phyloP scores from a whole-genome alignment of 257 asterid species.

The Cynanchum wilfordii region DNA sequence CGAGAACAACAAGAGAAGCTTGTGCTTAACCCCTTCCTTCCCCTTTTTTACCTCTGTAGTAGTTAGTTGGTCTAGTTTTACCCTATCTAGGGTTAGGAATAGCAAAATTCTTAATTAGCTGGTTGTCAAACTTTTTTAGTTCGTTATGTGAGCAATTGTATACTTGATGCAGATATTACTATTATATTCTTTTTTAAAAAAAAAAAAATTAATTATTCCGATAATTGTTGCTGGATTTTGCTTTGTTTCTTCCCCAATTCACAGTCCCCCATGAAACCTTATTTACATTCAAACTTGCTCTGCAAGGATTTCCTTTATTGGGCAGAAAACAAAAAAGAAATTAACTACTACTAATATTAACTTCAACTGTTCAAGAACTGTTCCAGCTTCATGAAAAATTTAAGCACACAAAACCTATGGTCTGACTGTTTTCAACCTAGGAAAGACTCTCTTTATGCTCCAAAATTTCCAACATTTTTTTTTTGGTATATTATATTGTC shows the following conservation, averaged over 20 bases:
- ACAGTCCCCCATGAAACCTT: background rate
- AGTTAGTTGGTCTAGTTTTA: background rate
- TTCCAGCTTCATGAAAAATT: no score
- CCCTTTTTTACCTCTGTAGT: background rate
- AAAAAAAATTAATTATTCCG: background rate
- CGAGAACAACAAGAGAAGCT: conserved; percentile 21
- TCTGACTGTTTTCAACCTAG: background rate
- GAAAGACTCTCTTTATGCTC: background rate
- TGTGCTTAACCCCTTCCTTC: conserved; percentile 14
- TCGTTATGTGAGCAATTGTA: background rate
- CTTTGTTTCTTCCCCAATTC: background rate
- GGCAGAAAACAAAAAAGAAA: background rate
- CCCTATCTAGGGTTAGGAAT: background rate
- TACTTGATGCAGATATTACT: background rate
- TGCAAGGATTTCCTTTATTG: background rate
- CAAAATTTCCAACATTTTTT: background rate
- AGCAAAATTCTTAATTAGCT: background rate
- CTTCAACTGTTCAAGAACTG: no score
- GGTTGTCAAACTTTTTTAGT: background rate
- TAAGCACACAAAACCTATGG: background rate
- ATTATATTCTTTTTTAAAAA: background rate
- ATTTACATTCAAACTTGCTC: background rate
- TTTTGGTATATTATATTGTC: no score
- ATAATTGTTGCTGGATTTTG: background rate
- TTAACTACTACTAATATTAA: no score